Base-by-base conservation (phyloP, 805 yeast genomes). In the Groenewaldozyma tartarivorans region DNA sequence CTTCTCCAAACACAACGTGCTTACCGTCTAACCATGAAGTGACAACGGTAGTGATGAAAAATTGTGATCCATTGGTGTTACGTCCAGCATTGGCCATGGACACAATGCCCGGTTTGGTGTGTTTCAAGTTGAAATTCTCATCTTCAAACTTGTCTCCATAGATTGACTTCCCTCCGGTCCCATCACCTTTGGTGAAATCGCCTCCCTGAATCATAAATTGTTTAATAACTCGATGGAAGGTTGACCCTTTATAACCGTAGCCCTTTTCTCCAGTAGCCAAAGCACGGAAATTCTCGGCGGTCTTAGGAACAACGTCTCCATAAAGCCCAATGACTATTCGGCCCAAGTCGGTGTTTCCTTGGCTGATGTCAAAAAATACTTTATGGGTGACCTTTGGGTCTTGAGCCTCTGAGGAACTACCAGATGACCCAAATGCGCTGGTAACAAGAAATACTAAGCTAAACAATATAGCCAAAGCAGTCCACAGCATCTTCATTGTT, bases 1-100 rank as follows among this genome's bases (percentile, higher is more conserved):
- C 96, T 66, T 86, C 85, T 50, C 98, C 98, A 56, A 92, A 92
- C 33, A 92, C 98, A 58, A 92, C 98, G 64, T 92, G 98, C 53
- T 69, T 77, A 49, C 94, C 92, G 58, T 92, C 86, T 58, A 92
- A 75, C 97, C 98, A 92, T 38, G 80, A 67, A 42, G 96, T 85
- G 27, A 75, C 72, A 18, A 82, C 95, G 20, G 96, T 88, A 56
- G 95, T 87, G 67, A 92, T 81, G 73, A 88, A 88, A 61, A 88
- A 88, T 66, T 87, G 96, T 29, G 95, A 86, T 17, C 96, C 96
- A 61, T 87, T 87, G 51, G 71, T 66, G 57, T 66, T 74, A 48
- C 68, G 61, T 48, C 87, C 87, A 17, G 86, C 80, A 53, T 79
- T 79, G 58, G 87, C 87, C 87, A 79, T 79, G 16, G 84, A 77